phyloP scores from a whole-genome alignment of 768 basidiomycete genomes.

The Trametes maxima region DNA sequence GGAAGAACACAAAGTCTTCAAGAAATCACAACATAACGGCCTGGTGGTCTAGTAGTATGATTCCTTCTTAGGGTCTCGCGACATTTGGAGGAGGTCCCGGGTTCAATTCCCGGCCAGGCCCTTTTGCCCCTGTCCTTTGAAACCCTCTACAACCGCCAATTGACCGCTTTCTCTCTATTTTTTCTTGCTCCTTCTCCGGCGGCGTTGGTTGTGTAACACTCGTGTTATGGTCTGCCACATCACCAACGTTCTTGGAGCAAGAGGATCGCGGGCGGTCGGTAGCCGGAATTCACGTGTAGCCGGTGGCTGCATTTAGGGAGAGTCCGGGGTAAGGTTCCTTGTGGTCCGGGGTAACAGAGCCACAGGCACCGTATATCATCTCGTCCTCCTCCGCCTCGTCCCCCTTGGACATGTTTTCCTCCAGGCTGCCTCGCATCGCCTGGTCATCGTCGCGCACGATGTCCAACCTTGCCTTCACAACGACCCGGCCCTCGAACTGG shows the following conservation, averaged over 20 bases:
- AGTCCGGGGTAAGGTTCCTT: background rate
- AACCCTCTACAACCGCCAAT: too few relatives aligned
- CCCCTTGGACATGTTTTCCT: slow-evolving; percentile 13
- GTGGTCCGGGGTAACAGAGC: background rate
- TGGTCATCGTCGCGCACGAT: slow-evolving; percentile 20
- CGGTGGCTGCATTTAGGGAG: background rate
- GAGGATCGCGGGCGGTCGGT: background rate
- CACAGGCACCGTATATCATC: background rate
- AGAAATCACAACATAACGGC: too few relatives aligned
- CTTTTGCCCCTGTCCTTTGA: slow-evolving; percentile 16
- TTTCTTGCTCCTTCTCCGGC: too few relatives aligned
- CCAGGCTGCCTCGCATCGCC: slow-evolving; percentile 17
- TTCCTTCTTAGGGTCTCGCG: slow-evolving; percentile 24
- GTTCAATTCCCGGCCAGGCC: slow-evolving; percentile 88
- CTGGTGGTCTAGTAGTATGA: slow-evolving; percentile 29
- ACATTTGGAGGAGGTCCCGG: slow-evolving; percentile 73
- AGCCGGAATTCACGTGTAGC: background rate
- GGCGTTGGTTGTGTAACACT: too few relatives aligned
- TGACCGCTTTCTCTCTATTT: too few relatives aligned
- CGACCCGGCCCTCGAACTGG: slow-evolving; percentile 59
- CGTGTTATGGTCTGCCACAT: too few relatives aligned
- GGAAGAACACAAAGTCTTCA: background rate
- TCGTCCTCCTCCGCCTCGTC: background rate
- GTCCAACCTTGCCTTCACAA: slow-evolving; percentile 26
- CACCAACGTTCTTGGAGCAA: too few relatives aligned